These are phyloP conservation scores for Talaromyces pinophilus DNA, from an alignment of 2,329 filamentous ascomycete species.

Conservation along the genomic window DNA sequence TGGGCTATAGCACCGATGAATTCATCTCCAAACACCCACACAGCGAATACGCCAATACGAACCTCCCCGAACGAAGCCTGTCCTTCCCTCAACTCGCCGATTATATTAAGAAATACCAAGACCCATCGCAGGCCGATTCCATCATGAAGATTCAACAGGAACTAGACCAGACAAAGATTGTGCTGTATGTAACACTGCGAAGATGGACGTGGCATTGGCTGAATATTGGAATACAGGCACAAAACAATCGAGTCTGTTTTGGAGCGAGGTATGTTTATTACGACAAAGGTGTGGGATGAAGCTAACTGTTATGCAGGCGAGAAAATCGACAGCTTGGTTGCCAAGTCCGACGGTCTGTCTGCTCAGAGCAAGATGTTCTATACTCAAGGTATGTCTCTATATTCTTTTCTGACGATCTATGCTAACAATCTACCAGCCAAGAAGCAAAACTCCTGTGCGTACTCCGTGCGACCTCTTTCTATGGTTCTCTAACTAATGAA, in stretches of 20 bases:
- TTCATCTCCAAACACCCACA: slow-evolving; percentile 76
- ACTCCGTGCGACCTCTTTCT: slow-evolving; percentile 52
- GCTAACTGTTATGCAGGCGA: slow-evolving; percentile 55
- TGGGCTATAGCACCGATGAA: slow-evolving; percentile 68
- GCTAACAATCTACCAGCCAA: slow-evolving; percentile 60
- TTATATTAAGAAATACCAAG: slow-evolving; percentile 78
- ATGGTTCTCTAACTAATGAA: background rate
- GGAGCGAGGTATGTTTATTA: slow-evolving; percentile 60
- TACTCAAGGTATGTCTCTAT: slow-evolving; percentile 53
- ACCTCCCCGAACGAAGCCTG: slow-evolving; percentile 51
- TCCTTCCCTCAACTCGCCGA: slow-evolving; percentile 74
- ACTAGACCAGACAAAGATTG: slow-evolving; percentile 95
- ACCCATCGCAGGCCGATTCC: slow-evolving; percentile 84
- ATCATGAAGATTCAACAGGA: slow-evolving; percentile 96
- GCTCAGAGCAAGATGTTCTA: slow-evolving; percentile 98
- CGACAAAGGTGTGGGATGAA: background rate
- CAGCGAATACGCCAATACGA: slow-evolving; percentile 62
- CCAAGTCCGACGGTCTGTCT: slow-evolving; percentile 88
- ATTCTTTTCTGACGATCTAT: background rate
- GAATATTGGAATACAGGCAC: slow-evolving; percentile 51
- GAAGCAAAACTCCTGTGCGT: slow-evolving; percentile 77
- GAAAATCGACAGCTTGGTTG: slow-evolving; percentile 92
- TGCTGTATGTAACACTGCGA: slow-evolving; percentile 52
- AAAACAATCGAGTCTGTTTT: slow-evolving; percentile 75
- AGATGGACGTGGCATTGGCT: background rate